Base-by-base conservation (phyloP, 805 yeast genomes). In the Saturnispora diversa region DNA sequence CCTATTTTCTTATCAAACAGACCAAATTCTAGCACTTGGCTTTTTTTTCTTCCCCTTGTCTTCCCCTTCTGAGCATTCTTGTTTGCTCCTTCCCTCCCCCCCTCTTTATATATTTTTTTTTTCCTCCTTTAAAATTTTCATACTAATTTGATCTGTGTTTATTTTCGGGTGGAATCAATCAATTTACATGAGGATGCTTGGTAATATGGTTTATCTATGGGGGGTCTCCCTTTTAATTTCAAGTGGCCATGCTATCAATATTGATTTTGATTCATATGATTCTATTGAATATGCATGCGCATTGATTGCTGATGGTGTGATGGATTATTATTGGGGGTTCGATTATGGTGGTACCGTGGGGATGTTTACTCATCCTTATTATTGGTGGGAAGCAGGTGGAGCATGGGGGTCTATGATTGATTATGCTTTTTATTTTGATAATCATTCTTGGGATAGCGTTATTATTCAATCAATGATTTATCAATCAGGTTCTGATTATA, bases 321-420 rank as follows among this genome's bases (percentile, higher is more conserved):
- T 82, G 67, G 77, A 77, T 59, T 82, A 82, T 60, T 82, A 82
- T 59, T 72, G 72, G 49, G 85, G 85, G 23, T 49, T 60, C 46
- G 58, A 69, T 26, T 59, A 68, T 31, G 97, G 96, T 26, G 82
- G 88, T 7, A 73, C 87, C 4, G 67, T 84, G 21, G 98, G 97
- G 31, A 78, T 83, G 87, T 88, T 92, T 59, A 66, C 79, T 10
- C 65, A 69, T 55, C 97, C 97, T 0, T 88, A 90, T 69, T 90
- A 90, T 69, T 90, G 97, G 98, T 88, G 97, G 97, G 86, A 87
- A 64, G 95, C 97, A 8, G 97, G 97, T 50, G 94, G 88, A 45
- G 95, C 90, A 2, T 86, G 87, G 84, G 95, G 95, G 7, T 69
- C 83, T 15, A 65, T 90, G 70, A 55, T 90, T 32, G 96, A 87